phyloP scores from a whole-genome alignment of 2,329 filamentous ascomycete genomes.

The Apiospora rasikravindrae region DNA sequence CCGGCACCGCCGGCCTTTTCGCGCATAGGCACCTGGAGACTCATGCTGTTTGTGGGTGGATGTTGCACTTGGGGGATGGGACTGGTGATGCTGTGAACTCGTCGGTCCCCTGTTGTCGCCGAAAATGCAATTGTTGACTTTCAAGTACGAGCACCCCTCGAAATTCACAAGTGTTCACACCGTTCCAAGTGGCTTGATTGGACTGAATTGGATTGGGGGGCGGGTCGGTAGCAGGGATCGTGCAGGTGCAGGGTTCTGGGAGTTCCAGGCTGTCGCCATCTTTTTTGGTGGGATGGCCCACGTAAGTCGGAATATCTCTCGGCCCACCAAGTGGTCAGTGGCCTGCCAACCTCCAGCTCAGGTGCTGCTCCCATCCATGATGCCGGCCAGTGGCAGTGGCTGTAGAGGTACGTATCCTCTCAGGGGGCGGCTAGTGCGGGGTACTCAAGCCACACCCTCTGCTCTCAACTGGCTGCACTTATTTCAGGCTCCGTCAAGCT shows the following conservation, averaged over 20 bases:
- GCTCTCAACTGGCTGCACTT: not conserved
- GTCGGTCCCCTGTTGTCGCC: conserved; percentile 7
- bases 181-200: conserved; percentile 10
- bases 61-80: not conserved
- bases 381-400: too few species aligned
- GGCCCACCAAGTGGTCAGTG: not conserved
- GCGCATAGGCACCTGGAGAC: conserved; percentile 61
- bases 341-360: not conserved
- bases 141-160: conserved; percentile 1
- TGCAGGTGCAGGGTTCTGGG: conserved; percentile 8
- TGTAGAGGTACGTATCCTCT: not conserved
- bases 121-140: conserved; percentile 4
- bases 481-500: not conserved
- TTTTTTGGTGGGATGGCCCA: not conserved
- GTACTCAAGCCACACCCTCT: not conserved
- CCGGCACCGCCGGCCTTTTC: conserved; percentile 54
- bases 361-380: too few species aligned
- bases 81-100: not conserved
- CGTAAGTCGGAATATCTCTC: not conserved
- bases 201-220: conserved; percentile 4
- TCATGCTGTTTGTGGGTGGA: conserved; percentile 46
- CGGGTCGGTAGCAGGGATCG: conserved; percentile 2
- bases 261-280: conserved; percentile 1
- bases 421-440: conserved; percentile 12
- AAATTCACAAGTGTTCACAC: conserved; percentile 16